Evolutionary conservation across 208 protist genomes (phyloP).

Genomic region (Angomonas deanei): DNA sequence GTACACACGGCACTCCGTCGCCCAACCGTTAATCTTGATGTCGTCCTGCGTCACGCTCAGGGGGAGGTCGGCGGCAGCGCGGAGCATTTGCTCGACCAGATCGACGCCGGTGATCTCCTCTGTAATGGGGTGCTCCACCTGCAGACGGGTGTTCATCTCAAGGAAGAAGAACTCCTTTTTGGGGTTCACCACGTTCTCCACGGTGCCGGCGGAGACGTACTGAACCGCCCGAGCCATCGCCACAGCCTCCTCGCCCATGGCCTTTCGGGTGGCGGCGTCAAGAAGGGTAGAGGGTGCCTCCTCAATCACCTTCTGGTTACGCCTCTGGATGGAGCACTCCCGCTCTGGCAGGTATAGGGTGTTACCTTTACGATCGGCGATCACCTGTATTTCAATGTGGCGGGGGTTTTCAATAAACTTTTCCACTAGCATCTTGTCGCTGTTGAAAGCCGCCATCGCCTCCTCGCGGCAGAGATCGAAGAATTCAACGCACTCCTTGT

Average conservation of each 20-base stretch:
- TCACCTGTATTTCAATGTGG: constrained; percentile 94
- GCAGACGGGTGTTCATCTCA: constrained; percentile 99
- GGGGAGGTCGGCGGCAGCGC: constrained; percentile 51
- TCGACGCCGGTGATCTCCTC: constrained; percentile 92
- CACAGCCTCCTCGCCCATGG: constrained; percentile 82
- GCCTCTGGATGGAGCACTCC: constrained; percentile 95
- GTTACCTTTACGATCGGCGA: constrained; percentile 89
- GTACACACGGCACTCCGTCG: constrained; percentile 94
- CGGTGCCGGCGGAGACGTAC: constrained; percentile 95
- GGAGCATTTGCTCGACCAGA: constrained; percentile 94
- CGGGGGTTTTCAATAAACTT: constrained; percentile 87
- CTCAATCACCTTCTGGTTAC: constrained; percentile 95
- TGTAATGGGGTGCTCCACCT: constrained; percentile 95
- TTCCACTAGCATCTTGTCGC: constrained; percentile 92
- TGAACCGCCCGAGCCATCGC: constrained; percentile 74
- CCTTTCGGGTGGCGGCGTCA: constrained; percentile 31
- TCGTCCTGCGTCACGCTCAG: constrained; percentile 82
- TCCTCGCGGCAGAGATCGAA: constrained; percentile 93
- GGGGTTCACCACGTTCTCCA: constrained; percentile 97
- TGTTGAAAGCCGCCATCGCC: constrained; percentile 87
- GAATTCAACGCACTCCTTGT: constrained; percentile 91
- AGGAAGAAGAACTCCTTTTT: constrained; percentile 95
- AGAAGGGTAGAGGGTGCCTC: constrained; percentile 83
- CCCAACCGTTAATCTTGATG: constrained; percentile 70
- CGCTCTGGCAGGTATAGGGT: constrained; percentile 92